phyloP scores from a whole-genome alignment of 768 basidiomycete species.

The Serendipita sp. region DNA sequence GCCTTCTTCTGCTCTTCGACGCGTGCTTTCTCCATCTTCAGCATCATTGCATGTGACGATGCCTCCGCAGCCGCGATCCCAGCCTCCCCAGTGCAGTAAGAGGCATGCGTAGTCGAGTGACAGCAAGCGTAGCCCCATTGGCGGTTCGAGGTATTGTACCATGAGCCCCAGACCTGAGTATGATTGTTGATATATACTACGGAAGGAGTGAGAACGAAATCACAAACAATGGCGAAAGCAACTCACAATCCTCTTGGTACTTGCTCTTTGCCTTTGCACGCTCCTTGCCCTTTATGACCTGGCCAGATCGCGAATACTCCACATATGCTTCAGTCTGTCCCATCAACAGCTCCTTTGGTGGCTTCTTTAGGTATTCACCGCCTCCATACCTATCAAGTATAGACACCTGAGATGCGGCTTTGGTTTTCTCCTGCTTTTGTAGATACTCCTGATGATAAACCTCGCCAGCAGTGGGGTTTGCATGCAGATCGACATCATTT shows the following conservation, averaged over 20 bases:
- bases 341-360: conserved; percentile 81
- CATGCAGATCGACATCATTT: conserved; percentile 87
- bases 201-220: conserved; percentile 6
- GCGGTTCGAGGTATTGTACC: conserved; percentile 54
- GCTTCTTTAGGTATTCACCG: conserved; percentile 73
- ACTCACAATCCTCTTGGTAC: conserved; percentile 89
- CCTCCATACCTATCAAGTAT: conserved; percentile 91
- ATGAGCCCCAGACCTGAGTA: conserved; percentile 94
- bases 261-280: conserved; percentile 75
- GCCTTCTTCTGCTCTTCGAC: conserved; percentile 10
- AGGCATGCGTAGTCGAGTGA: conserved; percentile 68
- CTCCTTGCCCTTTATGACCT: conserved; percentile 83
- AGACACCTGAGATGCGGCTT: conserved; percentile 74
- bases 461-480: conserved; percentile 92
- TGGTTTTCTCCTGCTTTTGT: conserved; percentile 82
- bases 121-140: conserved; percentile 94
- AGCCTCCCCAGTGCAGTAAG: conserved; percentile 80
- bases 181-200: conserved; percentile 86
- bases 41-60: conserved; percentile 23
- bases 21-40: neutral
- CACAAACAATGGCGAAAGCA: conserved; percentile 2
- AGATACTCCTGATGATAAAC: conserved; percentile 80
- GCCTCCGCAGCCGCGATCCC: conserved; percentile 65
- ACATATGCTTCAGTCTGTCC: conserved; percentile 97
- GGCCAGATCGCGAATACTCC: conserved; percentile 86